Conservation (phyloP, 768 basidiomycete genomes). For the Lactarius trivialis region DNA sequence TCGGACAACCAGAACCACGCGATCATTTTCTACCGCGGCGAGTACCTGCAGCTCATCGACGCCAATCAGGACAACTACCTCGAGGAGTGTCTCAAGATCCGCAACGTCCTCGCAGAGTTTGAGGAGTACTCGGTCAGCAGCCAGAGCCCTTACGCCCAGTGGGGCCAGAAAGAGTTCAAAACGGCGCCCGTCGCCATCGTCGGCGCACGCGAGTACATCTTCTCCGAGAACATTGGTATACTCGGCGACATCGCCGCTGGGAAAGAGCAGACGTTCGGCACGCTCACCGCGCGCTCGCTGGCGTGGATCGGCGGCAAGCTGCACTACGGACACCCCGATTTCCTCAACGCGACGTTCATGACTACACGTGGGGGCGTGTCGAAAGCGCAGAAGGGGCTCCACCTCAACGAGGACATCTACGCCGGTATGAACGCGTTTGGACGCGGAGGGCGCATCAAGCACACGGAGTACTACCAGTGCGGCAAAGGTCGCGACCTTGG, state of each 20-base stretch:
- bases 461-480: conserved; percentile 99
- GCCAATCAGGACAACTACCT: conserved; percentile 99
- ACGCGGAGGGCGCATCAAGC: conserved; percentile 95
- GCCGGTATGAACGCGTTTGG: conserved; percentile 99
- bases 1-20: conserved; percentile 99
- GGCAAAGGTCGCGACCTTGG: conserved; percentile 98
- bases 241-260: conserved; percentile 97
- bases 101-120: conserved; percentile 96
- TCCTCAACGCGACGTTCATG: conserved; percentile 97
- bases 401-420: conserved; percentile 99
- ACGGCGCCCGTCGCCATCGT: conserved; percentile 91
- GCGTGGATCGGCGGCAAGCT: conserved; percentile 98
- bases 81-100: conserved; percentile 98
- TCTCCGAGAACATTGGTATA: conserved; percentile 99
- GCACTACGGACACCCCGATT: conserved; percentile 99
- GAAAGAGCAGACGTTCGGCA: conserved; percentile 99
- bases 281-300: conserved; percentile 89
- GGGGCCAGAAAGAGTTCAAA: conserved; percentile 84
- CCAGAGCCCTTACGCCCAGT: conserved; percentile 89
- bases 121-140: conserved; percentile 84
- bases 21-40: conserved; percentile 98
- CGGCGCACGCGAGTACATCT: conserved; percentile 98
- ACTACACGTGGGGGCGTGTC: conserved; percentile 96
- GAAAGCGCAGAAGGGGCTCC: conserved; percentile 98
- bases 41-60: conserved; percentile 98